These are phyloP conservation scores for Scenedesmus sp. DNA, from an alignment of 163 green algal genomes.

Conservation along the genomic window DNA sequence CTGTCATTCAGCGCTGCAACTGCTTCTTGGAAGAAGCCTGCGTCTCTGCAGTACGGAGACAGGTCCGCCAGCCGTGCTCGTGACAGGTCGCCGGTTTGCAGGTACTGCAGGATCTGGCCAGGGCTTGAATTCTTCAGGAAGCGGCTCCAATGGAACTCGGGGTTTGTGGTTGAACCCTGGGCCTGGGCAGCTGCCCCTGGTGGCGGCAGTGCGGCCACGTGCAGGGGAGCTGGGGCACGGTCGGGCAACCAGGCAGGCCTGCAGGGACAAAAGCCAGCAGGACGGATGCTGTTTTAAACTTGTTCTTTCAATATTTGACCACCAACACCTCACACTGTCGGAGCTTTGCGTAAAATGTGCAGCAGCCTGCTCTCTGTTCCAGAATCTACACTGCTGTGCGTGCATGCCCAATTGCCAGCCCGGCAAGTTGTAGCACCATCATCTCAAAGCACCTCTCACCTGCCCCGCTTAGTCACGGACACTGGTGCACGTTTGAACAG, in stretches of 20 bases:
- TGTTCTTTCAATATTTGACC: too few species aligned
- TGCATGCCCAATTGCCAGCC: too few species aligned
- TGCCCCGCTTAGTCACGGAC: conserved; percentile 25
- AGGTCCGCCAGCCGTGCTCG: conserved; percentile 14
- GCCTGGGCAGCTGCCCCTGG: neutral
- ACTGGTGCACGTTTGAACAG: neutral
- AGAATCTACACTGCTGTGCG: too few species aligned
- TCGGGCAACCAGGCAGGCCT: conserved; percentile 30
- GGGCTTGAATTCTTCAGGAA: neutral
- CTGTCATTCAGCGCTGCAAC: neutral
- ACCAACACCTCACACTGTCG: too few species aligned
- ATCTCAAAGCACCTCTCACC: neutral
- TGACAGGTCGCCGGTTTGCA: conserved; percentile 34
- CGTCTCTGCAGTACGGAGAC: neutral
- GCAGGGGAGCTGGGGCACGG: neutral
- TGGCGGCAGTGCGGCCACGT: neutral
- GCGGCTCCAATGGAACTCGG: conserved; percentile 9
- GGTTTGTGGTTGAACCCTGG: neutral
- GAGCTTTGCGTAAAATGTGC: too few species aligned
- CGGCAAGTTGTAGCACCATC: too few species aligned
- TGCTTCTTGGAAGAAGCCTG: neutral
- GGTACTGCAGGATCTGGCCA: conserved; percentile 33
- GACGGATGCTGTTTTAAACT: too few species aligned
- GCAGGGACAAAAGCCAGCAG: neutral
- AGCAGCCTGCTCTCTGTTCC: too few species aligned